These are phyloP conservation scores for Backusella psychrophila DNA, from an alignment of 192 early-diverging fungal genomes.

Conservation along the genomic window DNA sequence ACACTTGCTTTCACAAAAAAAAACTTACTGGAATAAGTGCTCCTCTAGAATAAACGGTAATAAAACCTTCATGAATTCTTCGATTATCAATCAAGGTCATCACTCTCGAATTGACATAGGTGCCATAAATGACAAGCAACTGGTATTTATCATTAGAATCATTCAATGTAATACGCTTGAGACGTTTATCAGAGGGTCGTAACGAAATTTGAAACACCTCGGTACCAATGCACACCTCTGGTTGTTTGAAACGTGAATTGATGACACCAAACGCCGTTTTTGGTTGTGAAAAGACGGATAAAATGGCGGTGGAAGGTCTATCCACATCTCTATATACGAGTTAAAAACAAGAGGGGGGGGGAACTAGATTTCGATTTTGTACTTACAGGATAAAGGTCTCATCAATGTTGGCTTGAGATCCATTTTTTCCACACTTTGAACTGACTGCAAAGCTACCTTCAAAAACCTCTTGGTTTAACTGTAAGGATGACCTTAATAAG, in stretches of 20 bases:
- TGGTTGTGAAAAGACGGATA: slow-evolving; percentile 20
- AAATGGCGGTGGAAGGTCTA: neutral
- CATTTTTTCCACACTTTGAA: slow-evolving; percentile 24
- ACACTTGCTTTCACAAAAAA: neutral
- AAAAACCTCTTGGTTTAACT: slow-evolving; percentile 7
- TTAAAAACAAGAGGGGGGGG: neutral
- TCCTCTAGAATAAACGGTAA: slow-evolving; percentile 33
- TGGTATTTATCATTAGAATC: slow-evolving; percentile 12
- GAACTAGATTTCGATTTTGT: neutral
- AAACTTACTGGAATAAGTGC: slow-evolving; percentile 25
- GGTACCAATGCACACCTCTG: slow-evolving; percentile 22
- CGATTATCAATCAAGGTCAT: slow-evolving; percentile 14
- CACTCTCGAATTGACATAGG: slow-evolving; percentile 14
- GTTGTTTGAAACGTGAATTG: neutral
- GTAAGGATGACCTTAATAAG: neutral
- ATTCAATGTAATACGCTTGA: slow-evolving; percentile 14
- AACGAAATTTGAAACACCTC: slow-evolving; percentile 9
- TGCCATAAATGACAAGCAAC: slow-evolving; percentile 23
- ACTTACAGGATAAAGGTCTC: slow-evolving; percentile 28
- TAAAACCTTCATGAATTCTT: slow-evolving; percentile 21
- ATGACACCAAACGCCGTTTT: slow-evolving; percentile 1
- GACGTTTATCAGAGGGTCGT: slow-evolving; percentile 14
- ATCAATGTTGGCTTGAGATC: slow-evolving; percentile 21
- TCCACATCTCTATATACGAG: slow-evolving; percentile 18
- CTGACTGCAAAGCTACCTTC: slow-evolving; percentile 2